Evolutionary conservation across 306 rosid genomes (phyloP), one percentile per base, ranked within the genome.

Genomic region (Vigna unguiculata): DNA sequence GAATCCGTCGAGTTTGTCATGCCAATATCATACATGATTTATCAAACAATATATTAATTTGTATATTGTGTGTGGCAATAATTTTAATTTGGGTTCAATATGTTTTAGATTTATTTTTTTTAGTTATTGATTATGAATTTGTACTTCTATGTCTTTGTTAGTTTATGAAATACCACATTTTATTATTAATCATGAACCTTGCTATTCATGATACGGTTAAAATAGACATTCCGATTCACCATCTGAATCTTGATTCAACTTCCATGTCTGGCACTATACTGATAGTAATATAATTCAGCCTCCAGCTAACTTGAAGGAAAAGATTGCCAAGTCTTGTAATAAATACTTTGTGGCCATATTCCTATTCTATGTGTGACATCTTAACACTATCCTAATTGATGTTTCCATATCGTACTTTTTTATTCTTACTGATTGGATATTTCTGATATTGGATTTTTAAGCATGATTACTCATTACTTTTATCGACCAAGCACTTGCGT

Each of bases 401-500:
- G 6, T 34, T 2, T 6, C 8, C 40, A 34, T 34, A 34, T 34
- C 0, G 8, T 34, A 6, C 40, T 34, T 34, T 34, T 34, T 6
- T 34, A 1, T 34, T 1, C 40, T 34, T 34, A 34, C 6, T 34
- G 9, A 6, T 34, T 6, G 40, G 40, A 34, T 1, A 34, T 34
- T 34, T 34, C 7, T 34, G 40, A 34, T 5, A 34, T 34, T 34
- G 24, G 41, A 71, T 28, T 65, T 76, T 30, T 62, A 41, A 51
- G 22, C 58, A 63, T 19, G 45, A 69, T 15, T 40, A 12, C 71
- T 47, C 17, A 19, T 75, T 34, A 43, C 43, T 52, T 61, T 36
- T 54, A 41, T 63, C 34, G 25, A 25, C 59, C 5, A 20, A 55
- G 59, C 11, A 34, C 47, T 69, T 69, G 5, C 38, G 54, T 79